phyloP scores from a whole-genome alignment of 345 rosid species.

The Citrus cavaleriei region DNA sequence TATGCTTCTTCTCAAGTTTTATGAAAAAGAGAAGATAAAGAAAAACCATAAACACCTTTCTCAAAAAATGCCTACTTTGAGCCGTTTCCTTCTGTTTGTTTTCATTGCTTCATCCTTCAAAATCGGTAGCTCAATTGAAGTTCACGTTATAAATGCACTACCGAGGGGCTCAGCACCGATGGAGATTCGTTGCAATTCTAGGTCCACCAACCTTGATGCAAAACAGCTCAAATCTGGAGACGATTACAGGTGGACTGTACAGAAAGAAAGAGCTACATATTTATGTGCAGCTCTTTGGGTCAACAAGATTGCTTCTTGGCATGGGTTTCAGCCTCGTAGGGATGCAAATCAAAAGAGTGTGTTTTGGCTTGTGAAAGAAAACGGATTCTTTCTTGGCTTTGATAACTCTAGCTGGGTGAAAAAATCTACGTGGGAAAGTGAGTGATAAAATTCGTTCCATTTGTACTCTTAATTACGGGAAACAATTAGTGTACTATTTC shows the following conservation, averaged over 20 bases:
- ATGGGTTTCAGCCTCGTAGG: slow-evolving; percentile 21
- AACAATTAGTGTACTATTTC: too few relatives aligned
- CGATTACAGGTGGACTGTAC: slow-evolving; percentile 5
- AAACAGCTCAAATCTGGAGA: background rate
- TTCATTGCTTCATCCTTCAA: background rate
- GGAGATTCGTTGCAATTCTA: background rate
- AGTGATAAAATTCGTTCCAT: slow-evolving; percentile 6
- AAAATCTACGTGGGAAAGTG: slow-evolving; percentile 22
- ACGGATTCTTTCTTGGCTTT: slow-evolving; percentile 24
- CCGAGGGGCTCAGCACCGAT: background rate
- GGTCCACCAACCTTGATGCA: background rate
- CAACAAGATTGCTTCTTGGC: slow-evolving; percentile 4
- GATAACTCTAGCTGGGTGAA: slow-evolving; percentile 27
- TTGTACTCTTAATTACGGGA: too few relatives aligned
- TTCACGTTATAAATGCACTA: slow-evolving; percentile 11
- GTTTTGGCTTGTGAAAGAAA: slow-evolving; percentile 19
- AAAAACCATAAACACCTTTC: background rate
- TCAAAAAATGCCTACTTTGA: background rate
- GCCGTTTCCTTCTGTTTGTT: background rate
- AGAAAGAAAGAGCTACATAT: background rate
- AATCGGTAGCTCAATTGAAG: background rate
- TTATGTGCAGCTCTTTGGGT: slow-evolving; percentile 11
- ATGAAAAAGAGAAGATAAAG: background rate
- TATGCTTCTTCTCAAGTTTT: background rate
- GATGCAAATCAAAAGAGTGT: slow-evolving; percentile 5